Conservation (phyloP, 371 early-diverging fungal species). For the Umbelopsis sp. region DNA sequence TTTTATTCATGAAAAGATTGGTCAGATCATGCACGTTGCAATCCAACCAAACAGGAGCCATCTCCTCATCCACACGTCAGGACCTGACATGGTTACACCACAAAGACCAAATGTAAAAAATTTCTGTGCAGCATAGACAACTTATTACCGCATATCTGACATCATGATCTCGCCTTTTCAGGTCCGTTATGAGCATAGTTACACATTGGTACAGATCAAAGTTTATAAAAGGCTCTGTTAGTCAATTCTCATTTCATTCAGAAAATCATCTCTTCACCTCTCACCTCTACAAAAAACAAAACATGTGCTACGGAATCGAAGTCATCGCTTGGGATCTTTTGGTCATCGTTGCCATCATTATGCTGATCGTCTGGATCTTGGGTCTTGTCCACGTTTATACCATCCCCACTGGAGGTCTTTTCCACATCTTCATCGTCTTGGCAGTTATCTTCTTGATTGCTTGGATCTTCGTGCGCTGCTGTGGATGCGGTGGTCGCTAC, state of each 20-base stretch:
- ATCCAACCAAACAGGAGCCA: neutral
- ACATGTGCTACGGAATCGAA: constrained; percentile 23
- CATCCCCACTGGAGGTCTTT: constrained; percentile 19
- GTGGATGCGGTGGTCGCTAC: constrained; percentile 17
- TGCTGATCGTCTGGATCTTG: constrained; percentile 23
- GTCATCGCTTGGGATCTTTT: constrained; percentile 22
- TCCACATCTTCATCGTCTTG: constrained; percentile 24
- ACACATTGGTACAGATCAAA: constrained; percentile 7
- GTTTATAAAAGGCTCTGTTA: neutral
- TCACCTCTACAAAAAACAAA: neutral
- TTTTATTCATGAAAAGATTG: neutral
- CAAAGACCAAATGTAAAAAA: neutral
- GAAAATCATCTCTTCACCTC: neutral
- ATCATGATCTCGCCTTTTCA: neutral
- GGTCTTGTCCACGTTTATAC: constrained; percentile 22
- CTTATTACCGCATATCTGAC: constrained; percentile 5
- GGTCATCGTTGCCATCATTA: constrained; percentile 19
- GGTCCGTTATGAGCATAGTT: neutral
- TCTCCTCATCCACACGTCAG: constrained; percentile 4
- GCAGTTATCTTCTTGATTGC: constrained; percentile 20
- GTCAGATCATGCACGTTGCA: neutral
- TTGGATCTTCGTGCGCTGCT: constrained; percentile 22
- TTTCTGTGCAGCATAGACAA: neutral
- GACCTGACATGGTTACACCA: constrained; percentile 12
- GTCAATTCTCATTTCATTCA: neutral